Percentiles rank a stretch among this genome's conserved stretches.
Conservation (phyloP, 495 filamentous ascomycete species). For the Penicillium cinerascens region DNA sequence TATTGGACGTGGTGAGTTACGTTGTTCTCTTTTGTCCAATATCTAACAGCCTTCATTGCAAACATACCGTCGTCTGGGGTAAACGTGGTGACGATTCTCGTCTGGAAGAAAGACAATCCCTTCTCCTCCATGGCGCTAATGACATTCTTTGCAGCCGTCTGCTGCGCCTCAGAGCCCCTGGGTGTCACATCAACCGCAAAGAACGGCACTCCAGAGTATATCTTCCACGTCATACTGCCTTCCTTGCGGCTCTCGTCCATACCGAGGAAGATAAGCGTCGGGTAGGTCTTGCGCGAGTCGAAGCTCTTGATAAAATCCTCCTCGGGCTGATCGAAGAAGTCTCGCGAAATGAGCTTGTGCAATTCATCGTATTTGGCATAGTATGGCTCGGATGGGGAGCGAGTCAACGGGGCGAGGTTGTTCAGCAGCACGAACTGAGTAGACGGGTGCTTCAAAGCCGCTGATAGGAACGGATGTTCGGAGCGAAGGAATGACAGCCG, state of each 20-base stretch:
- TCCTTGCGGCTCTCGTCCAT: constrained; percentile 65
- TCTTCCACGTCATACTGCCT: constrained; percentile 49
- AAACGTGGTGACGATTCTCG: constrained; percentile 55
- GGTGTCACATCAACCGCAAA: constrained; percentile 91
- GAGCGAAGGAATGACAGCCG: constrained; percentile 81
- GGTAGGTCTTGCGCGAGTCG: constrained; percentile 64
- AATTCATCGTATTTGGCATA: constrained; percentile 63
- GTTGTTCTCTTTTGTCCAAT: not conserved
- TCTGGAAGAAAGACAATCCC: constrained; percentile 57
- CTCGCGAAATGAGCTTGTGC: constrained; percentile 61
- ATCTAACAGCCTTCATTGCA: not conserved
- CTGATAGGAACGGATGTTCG: constrained; percentile 73
- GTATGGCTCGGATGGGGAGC: constrained; percentile 52
- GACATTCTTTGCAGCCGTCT: constrained; percentile 39
- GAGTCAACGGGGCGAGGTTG: constrained; percentile 70
- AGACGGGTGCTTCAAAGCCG: constrained; percentile 67
- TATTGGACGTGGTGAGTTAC: constrained; percentile 21
- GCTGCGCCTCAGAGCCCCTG: constrained; percentile 52
- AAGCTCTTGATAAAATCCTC: constrained; percentile 67
- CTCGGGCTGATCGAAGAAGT: constrained; percentile 69
- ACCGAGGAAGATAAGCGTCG: constrained; percentile 81
- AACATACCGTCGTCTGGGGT: constrained; percentile 57
- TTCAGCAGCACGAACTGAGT: constrained; percentile 75
- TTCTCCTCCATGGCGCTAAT: constrained; percentile 56
- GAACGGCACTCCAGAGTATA: constrained; percentile 72